Conservation (phyloP, 2,329 filamentous ascomycete genomes). For the Beauveria caledonica region DNA sequence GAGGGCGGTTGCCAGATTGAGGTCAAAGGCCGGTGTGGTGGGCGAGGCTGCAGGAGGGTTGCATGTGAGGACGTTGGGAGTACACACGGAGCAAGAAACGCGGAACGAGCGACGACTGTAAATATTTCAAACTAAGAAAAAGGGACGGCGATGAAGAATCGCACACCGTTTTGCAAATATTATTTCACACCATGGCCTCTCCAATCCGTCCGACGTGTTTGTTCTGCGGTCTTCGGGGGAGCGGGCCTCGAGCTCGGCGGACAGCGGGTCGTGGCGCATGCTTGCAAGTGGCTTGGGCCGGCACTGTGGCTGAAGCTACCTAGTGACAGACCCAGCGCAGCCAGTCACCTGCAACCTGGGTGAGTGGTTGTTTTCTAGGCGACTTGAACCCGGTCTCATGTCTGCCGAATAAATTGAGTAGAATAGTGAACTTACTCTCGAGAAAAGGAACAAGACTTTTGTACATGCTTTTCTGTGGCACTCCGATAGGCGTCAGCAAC, state of each 20-base stretch:
- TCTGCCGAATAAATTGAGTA: too few relatives aligned
- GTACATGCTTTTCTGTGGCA: too few relatives aligned
- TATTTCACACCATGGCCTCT: neutral
- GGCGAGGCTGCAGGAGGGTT: neutral
- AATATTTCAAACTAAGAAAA: neutral
- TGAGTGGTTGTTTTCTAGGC: neutral
- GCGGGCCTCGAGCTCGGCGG: neutral
- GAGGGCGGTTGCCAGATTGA: neutral
- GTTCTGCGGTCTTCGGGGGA: neutral
- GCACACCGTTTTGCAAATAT: neutral
- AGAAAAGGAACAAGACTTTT: neutral
- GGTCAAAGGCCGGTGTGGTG: neutral
- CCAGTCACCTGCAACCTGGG: neutral
- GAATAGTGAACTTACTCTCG: too few relatives aligned
- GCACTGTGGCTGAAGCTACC: neutral
- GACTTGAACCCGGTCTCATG: too few relatives aligned
- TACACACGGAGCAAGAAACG: neutral
- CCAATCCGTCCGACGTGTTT: neutral
- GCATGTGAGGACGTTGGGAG: neutral
- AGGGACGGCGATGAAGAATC: neutral
- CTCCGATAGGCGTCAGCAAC: too few relatives aligned
- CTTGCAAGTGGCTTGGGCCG: neutral
- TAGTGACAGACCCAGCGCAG: neutral
- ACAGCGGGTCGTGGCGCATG: constrained; percentile 1
- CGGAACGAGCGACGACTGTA: neutral